Conservation (phyloP, 2,329 filamentous ascomycete genomes). For the Fusarium zealandicum region DNA sequence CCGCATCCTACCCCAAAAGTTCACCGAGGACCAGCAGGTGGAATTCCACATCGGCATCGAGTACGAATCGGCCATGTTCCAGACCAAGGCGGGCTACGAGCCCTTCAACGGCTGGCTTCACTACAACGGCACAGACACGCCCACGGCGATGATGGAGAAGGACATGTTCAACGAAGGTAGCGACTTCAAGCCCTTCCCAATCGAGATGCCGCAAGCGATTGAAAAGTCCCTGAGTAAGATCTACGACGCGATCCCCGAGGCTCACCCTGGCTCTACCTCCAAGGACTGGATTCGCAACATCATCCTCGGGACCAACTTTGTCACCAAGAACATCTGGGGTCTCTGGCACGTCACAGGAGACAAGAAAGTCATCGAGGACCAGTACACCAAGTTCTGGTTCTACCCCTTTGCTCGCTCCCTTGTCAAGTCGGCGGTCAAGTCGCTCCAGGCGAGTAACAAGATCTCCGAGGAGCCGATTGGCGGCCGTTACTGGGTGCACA, state of each 20-base stretch:
- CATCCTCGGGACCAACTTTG: slow-evolving; percentile 47
- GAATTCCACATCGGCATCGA: slow-evolving; percentile 51
- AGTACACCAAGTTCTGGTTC: slow-evolving; percentile 29
- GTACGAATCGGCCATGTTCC: slow-evolving; percentile 51
- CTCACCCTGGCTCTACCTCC: slow-evolving; percentile 39
- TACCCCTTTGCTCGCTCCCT: slow-evolving; percentile 20
- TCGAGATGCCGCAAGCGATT: slow-evolving; percentile 46
- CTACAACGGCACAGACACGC: slow-evolving; percentile 40
- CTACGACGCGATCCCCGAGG: slow-evolving; percentile 42
- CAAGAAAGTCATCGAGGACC: slow-evolving; percentile 22
- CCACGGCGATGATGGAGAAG: slow-evolving; percentile 32
- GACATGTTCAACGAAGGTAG: slow-evolving; percentile 39
- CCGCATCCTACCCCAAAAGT: slow-evolving; percentile 10
- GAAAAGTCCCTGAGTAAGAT: slow-evolving; percentile 42
- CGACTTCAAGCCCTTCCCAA: slow-evolving; percentile 41
- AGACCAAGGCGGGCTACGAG: slow-evolving; percentile 49
- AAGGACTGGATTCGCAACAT: slow-evolving; percentile 44
- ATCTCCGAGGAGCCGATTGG: slow-evolving; percentile 18
- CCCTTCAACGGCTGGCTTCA: slow-evolving; percentile 45
- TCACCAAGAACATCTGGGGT: slow-evolving; percentile 35
- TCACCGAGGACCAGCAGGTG: slow-evolving; percentile 17
- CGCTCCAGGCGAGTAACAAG: background rate
- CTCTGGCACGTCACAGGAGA: slow-evolving; percentile 27
- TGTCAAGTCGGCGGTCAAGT: slow-evolving; percentile 12
- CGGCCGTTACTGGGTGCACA: slow-evolving; percentile 17